Evolutionary conservation across 257 asterid species (phyloP), one percentile per base, ranked within the genome.

Genomic region (Anisodus tanguticus): DNA sequence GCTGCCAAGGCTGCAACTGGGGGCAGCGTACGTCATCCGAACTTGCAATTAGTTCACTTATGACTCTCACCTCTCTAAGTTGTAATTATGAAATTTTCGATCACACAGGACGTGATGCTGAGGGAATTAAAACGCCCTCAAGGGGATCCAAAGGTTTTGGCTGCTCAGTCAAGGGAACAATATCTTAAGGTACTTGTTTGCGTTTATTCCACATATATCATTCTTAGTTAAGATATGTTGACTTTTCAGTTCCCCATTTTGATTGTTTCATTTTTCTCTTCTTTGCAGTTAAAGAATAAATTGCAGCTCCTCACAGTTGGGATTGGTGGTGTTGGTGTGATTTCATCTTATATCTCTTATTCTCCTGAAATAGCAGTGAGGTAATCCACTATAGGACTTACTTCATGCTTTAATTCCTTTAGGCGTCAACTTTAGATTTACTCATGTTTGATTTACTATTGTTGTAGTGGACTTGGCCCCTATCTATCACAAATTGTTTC

Each of bases 1-100:
- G 99, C 98, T 82, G 31, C 88, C 60, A 94, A 92, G 91, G 98
- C 98, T 82, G 94, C 98, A 85, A 96, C 95, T 5, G 98, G 98
- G 84, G 99, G 99, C 91, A 94, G 93, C 77, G 99, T 96, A 92
- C 19, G 97, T 83, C 81, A 35, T 87, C 5, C 8, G 3, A 77
- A 2, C 66, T 77, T 77, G 31, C 15, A 31, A 53, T 77, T 31
- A 26, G 82, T 54, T 54, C 51, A 15, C 45, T 41, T 41, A 41
- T 41, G 79, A n/a, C 35, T 43, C 47, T n/a, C 22, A n/a, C 43
- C 66, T 88, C 58, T 51, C 26, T 72, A 19, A 63, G 47, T 35
- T 26, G 5, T 57, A 51, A 82, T 77, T 54, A 79, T 49, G 54
- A 16, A 11, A 77, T 71, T 84, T 69, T 60, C 71, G 9, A 37